Conservation (phyloP, 768 basidiomycete species). For the Pleurotus cornucopiae region DNA sequence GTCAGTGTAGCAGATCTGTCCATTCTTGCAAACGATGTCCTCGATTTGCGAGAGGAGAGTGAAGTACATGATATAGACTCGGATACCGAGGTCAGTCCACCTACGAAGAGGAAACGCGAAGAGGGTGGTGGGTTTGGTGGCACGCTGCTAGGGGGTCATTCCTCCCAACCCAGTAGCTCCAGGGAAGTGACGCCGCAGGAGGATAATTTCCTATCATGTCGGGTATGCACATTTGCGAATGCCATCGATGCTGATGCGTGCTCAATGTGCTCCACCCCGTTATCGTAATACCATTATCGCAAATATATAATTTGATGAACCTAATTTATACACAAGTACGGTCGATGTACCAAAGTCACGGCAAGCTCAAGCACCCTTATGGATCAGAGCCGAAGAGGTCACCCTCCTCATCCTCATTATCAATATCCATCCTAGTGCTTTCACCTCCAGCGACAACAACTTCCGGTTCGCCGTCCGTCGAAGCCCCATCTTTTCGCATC, state of each 20-base stretch:
- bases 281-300: constrained; percentile 20
- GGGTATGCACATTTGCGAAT: constrained; percentile 58
- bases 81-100: constrained; percentile 42
- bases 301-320: neutral
- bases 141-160: constrained; percentile 50
- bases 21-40: constrained; percentile 49
- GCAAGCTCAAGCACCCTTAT: too few relatives aligned
- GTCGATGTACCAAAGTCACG: too few relatives aligned
- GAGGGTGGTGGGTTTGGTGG: constrained; percentile 73
- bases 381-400: constrained; percentile 52
- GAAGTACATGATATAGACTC: constrained; percentile 51
- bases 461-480: constrained; percentile 27
- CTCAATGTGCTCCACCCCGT: constrained; percentile 42
- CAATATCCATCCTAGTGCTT: constrained; percentile 9
- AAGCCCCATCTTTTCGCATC: constrained; percentile 64
- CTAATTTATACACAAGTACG: too few relatives aligned
- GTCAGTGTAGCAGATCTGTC: constrained; percentile 53
- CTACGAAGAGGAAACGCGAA: constrained; percentile 38
- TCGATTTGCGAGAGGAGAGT: constrained; percentile 62
- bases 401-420: constrained; percentile 24
- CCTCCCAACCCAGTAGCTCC: constrained; percentile 14
- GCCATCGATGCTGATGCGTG: constrained; percentile 36
- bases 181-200: constrained; percentile 5
- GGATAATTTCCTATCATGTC: constrained; percentile 38
- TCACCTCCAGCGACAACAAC: constrained; percentile 32